These are phyloP conservation scores for Tylopilus subfusipes DNA, from an alignment of 768 basidiomycete species.

Conservation along the genomic window DNA sequence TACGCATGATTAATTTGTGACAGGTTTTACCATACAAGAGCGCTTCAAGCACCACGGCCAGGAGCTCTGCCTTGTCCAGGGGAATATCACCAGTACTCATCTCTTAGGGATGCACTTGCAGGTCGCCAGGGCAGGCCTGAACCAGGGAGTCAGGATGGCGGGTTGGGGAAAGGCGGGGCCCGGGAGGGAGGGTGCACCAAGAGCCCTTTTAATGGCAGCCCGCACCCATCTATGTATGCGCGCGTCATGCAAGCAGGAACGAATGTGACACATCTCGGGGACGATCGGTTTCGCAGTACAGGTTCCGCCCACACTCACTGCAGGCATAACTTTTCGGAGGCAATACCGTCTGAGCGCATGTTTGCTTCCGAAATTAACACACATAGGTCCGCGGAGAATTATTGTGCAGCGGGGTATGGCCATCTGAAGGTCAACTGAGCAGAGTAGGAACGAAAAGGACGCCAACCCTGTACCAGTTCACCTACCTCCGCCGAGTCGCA, in stretches of 20 bases:
- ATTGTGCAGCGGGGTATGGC: neutral
- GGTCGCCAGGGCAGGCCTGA: neutral
- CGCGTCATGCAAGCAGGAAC: neutral
- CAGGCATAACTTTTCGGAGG: neutral
- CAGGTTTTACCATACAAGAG: slow-evolving; percentile 17
- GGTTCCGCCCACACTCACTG: neutral
- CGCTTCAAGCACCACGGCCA: slow-evolving; percentile 18
- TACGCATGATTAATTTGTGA: neutral
- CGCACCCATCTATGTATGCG: neutral
- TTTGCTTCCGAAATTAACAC: neutral
- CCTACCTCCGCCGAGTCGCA: neutral
- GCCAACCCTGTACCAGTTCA: neutral
- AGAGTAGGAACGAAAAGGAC: too few relatives aligned
- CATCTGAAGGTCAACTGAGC: neutral
- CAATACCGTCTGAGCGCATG: neutral
- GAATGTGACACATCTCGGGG: neutral
- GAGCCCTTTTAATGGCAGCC: neutral
- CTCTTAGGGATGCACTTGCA: neutral
- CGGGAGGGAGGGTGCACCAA: neutral
- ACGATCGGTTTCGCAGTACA: neutral
- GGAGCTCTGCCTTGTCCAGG: slow-evolving; percentile 21
- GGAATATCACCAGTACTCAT: slow-evolving; percentile 6
- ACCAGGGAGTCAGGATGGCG: neutral
- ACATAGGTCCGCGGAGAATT: neutral
- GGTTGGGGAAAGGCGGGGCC: neutral